Conservation (phyloP, 2,329 filamentous ascomycete genomes). For the Cercospora sp. region DNA sequence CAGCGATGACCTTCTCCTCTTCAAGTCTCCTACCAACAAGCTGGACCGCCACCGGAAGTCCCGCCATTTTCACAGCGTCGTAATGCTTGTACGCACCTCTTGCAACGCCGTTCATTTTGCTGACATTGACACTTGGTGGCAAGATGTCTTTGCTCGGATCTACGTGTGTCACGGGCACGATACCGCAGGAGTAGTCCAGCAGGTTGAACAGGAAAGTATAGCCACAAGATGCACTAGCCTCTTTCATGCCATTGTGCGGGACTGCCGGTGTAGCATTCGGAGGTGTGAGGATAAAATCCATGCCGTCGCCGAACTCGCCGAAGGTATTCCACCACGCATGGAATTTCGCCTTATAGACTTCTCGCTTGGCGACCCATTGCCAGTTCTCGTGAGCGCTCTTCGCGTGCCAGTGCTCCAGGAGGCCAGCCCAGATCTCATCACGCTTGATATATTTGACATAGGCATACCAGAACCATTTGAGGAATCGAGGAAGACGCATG, state of each 20-base stretch:
- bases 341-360: conserved; percentile 74
- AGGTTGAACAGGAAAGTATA: conserved; percentile 95
- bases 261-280: conserved; percentile 88
- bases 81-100: conserved; percentile 84
- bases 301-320: conserved; percentile 39
- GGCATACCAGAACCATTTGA: conserved; percentile 84
- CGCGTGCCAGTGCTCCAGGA: conserved; percentile 70
- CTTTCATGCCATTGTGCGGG: conserved; percentile 81
- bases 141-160: conserved; percentile 68
- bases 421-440: conserved; percentile 74
- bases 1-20: conserved; percentile 81
- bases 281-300: conserved; percentile 80
- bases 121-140: conserved; percentile 60
- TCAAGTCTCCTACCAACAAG: conserved; percentile 76
- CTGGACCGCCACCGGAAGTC: conserved; percentile 82
- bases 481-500: conserved; percentile 68
- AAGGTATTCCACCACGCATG: conserved; percentile 80
- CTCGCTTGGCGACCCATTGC: conserved; percentile 74
- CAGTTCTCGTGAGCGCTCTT: conserved; percentile 79
- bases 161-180: conserved; percentile 83
- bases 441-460: conserved; percentile 82
- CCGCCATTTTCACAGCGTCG: conserved; percentile 78
- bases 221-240: conserved; percentile 81
- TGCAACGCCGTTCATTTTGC: conserved; percentile 74
- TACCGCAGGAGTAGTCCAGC: conserved; percentile 80